These are phyloP conservation scores for Cladophialophora bantiana DNA, from an alignment of 2,329 filamentous ascomycete species.

Conservation along the genomic window DNA sequence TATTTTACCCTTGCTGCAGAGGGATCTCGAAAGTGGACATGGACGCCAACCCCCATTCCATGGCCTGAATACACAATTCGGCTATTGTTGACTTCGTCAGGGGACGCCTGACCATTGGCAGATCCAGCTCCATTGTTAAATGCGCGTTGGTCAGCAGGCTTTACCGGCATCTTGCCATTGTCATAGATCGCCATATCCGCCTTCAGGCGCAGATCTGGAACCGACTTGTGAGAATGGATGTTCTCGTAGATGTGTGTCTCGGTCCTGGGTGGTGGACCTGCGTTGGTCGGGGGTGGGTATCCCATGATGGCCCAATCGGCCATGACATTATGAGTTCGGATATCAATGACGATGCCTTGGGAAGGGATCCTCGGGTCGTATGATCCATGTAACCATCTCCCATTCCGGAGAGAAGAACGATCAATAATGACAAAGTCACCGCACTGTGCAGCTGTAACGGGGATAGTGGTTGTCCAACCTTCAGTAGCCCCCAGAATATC, in stretches of 20 bases:
- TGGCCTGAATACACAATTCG: conserved; percentile 21
- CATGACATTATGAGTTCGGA: conserved; percentile 54
- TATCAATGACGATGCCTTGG: conserved; percentile 61
- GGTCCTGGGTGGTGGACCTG: conserved; percentile 26
- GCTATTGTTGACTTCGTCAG: background rate
- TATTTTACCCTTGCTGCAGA: conserved; percentile 61
- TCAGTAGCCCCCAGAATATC: conserved; percentile 26
- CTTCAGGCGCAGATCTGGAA: conserved; percentile 36
- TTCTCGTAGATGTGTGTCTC: conserved; percentile 36
- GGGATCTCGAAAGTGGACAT: conserved; percentile 64
- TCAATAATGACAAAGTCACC: conserved; percentile 59
- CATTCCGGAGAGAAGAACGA: conserved; percentile 59
- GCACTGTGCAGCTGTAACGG: conserved; percentile 35
- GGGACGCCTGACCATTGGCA: background rate
- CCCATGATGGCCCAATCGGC: conserved; percentile 55
- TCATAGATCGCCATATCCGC: conserved; percentile 37
- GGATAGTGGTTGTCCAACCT: conserved; percentile 33
- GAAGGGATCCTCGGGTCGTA: conserved; percentile 57
- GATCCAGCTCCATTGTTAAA: background rate
- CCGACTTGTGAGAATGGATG: conserved; percentile 18
- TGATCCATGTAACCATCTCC: conserved; percentile 60
- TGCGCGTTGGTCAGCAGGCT: background rate
- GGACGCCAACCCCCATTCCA: conserved; percentile 54
- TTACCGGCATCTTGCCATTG: conserved; percentile 36
- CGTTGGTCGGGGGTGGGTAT: conserved; percentile 48